Percentiles rank a stretch among this genome's conserved stretches.
phyloP scores from a whole-genome alignment of 306 rosid species.

The Vigna hirtella region DNA sequence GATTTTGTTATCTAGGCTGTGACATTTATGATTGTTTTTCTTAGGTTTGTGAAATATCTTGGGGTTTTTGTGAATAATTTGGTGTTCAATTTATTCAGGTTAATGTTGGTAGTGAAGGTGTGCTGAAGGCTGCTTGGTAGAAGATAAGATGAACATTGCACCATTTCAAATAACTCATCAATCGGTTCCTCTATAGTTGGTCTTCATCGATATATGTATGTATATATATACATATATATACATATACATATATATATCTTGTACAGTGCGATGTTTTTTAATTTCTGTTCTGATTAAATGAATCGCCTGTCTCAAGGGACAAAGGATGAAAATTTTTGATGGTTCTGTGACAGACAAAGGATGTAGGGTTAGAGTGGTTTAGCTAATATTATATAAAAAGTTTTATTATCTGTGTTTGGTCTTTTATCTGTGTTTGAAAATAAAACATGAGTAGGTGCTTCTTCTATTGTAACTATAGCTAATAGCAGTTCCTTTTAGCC shows the following conservation, averaged over 20 bases:
- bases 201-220: constrained; percentile 10
- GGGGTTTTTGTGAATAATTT: constrained; percentile 1
- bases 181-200: constrained; percentile 40
- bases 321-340: constrained; percentile 54
- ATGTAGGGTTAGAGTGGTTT: constrained; percentile 58
- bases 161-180: constrained; percentile 43
- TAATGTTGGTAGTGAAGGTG: constrained; percentile 38
- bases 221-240: no score
- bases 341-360: constrained; percentile 41
- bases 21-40: background rate
- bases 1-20: constrained; percentile 12
- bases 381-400: constrained; percentile 47
- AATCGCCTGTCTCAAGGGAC: constrained; percentile 49
- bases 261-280: constrained; percentile 44
- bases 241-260: background rate
- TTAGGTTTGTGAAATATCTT: background rate
- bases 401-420: constrained; percentile 36
- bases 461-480: background rate
- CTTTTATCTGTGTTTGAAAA: constrained; percentile 22
- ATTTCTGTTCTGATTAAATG: constrained; percentile 43
- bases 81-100: constrained; percentile 51
- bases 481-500: background rate
- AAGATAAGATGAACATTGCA: constrained; percentile 36
- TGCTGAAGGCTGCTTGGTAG: constrained; percentile 63
- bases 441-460: background rate